A percentile compares a stretch with the other conserved stretches of the same genome.
phyloP scores from a whole-genome alignment of 805 yeast species.

The Lipomyces mesembrius region DNA sequence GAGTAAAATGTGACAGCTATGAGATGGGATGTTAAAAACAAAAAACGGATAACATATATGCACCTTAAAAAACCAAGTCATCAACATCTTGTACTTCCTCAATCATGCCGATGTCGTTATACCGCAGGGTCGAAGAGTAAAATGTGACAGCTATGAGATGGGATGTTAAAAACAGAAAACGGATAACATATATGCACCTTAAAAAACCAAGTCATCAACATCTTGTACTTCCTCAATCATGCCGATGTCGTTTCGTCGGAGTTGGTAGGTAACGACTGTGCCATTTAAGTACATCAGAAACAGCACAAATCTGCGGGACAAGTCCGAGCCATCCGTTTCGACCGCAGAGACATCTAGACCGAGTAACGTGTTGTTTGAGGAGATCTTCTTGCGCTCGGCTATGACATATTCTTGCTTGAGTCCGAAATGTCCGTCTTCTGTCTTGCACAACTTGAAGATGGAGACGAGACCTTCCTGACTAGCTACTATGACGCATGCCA shows the following conservation, averaged over 20 bases:
- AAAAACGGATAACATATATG: too few relatives aligned
- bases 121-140: too few relatives aligned
- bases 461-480: constrained; percentile 29
- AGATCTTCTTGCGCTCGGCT: background rate
- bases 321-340: constrained; percentile 2
- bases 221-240: constrained; percentile 11
- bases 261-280: constrained; percentile 24
- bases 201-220: constrained; percentile 17
- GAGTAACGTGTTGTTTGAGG: constrained; percentile 16
- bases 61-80: constrained; percentile 13
- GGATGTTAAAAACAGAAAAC: too few relatives aligned
- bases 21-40: too few relatives aligned
- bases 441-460: constrained; percentile 28
- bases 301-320: constrained; percentile 20
- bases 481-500: constrained; percentile 25
- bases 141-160: too few relatives aligned
- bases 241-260: constrained; percentile 8
- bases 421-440: constrained; percentile 17
- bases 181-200: background rate
- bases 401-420: constrained; percentile 31
- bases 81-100: constrained; percentile 16
- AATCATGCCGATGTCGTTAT: background rate
- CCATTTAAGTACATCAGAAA: constrained; percentile 25
- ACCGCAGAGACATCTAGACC: constrained; percentile 17
- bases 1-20: background rate